Evolutionary conservation across 2,329 filamentous ascomycete genomes (phyloP), one percentile per base, ranked within the genome.

Genomic region (Metarhizium rileyi): DNA sequence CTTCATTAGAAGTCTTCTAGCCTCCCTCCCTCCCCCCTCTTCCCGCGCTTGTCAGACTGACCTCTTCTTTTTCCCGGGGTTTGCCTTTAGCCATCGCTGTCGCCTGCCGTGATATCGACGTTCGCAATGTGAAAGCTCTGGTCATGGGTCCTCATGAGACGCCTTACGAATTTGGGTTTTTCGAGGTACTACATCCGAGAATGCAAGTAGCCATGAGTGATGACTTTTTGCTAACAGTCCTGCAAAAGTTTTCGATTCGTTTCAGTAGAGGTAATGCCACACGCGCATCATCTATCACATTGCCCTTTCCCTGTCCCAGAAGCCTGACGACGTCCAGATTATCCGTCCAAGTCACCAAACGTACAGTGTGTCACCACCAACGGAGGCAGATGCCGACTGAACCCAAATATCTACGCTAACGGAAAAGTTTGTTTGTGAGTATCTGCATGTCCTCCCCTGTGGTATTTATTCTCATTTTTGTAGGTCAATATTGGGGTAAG

Each of bases 151-250:
- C 93, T 23, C 89, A 91, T 56, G 90, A 93, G 59, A 95, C 90
- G 1, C 90, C 91, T 0, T 98, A 98, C 66, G 90, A 96, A 66
- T 96, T 94, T 63, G 93, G 93, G 3, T 96, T 96, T 70, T 97
- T 95, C 63, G 90, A 97, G 77, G 90, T 93, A 66, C 52, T 74
- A 63, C 49, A 57, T 14, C 16, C 36, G n/a, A 2, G 12, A 30
- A 40, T 44, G 14, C 10, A 12, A 9, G 40, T 30, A 22, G 16
- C 18, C 20, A 16, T 42, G 38, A 6, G 22, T n/a, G 5, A 23
- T 44, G 42, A n/a, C 18, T 16, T 9, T 27, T n/a, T 28, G 22
- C 23, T 30, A 22, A 41, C 28, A 23, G 14, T 5, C 12, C n/a
- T 26, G 7, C 3, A 23, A 10, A 40, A 90, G 86, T 94, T 95